A percentile compares a stretch with the other conserved stretches of the same genome.
Conservation (phyloP, 1,284 basidiomycete genomes). For the Marasmius sp. region DNA sequence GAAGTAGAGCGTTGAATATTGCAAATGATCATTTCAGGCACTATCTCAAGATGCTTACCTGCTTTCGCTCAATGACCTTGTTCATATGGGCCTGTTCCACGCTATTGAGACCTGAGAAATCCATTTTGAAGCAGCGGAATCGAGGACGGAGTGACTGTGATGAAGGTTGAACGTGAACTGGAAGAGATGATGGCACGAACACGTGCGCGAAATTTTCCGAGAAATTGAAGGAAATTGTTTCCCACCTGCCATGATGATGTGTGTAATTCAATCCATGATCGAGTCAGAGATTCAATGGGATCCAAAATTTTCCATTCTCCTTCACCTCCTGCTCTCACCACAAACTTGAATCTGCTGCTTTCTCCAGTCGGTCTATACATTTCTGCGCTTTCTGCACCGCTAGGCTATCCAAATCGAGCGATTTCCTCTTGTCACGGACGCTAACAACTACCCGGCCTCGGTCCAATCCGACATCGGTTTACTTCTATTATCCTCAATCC, state of each 20-base stretch:
- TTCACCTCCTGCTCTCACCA: no score
- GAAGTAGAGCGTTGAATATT: background rate
- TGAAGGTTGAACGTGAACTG: background rate
- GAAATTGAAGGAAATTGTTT: no score
- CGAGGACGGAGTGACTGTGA: constrained; percentile 13
- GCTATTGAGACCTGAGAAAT: constrained; percentile 81
- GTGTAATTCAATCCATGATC: no score
- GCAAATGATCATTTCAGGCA: background rate
- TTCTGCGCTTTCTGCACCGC: no score
- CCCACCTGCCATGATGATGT: no score
- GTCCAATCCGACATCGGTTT: background rate
- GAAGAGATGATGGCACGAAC: background rate
- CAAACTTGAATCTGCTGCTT: no score
- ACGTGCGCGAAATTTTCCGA: background rate
- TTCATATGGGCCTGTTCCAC: constrained; percentile 91
- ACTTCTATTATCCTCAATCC: background rate
- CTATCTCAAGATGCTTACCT: constrained; percentile 52
- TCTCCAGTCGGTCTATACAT: no score
- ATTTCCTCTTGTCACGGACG: background rate
- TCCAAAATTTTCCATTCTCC: no score
- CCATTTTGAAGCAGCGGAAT: constrained; percentile 50
- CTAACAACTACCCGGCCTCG: background rate
- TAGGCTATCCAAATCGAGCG: no score
- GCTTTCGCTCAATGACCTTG: constrained; percentile 90
- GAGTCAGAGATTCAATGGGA: no score